phyloP scores from a whole-genome alignment of 345 rosid species.

The Gossypium anomalum region DNA sequence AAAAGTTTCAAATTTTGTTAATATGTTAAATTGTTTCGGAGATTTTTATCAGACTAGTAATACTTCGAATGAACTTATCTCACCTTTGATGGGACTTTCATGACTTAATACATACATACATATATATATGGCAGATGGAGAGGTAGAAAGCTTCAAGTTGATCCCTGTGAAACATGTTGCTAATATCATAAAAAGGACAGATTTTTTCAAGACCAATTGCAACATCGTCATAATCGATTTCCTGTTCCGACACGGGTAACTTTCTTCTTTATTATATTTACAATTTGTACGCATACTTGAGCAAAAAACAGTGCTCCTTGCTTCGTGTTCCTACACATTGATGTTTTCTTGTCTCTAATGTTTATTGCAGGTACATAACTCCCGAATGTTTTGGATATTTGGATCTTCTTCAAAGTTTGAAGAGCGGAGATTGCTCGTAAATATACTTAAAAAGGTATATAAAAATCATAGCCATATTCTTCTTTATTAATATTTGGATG shows the following conservation, averaged over 20 bases:
- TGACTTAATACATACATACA: not conserved
- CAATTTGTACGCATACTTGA: not conserved
- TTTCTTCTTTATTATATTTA: constrained; percentile 11
- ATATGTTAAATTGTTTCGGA: not conserved
- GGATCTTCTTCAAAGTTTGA: constrained; percentile 45
- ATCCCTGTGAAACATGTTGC: constrained; percentile 59
- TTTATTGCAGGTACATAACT: constrained; percentile 46
- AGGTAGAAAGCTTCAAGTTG: constrained; percentile 84
- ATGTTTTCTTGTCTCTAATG: not conserved
- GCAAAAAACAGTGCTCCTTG: not conserved
- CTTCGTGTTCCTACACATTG: not conserved
- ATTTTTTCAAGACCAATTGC: constrained; percentile 80
- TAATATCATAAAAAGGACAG: constrained; percentile 56
- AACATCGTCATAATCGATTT: constrained; percentile 78
- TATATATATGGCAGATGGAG: constrained; percentile 63
- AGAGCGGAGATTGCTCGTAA: constrained; percentile 8
- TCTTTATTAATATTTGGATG: too few species aligned
- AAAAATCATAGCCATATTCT: not conserved
- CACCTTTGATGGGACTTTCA: not conserved
- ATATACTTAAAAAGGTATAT: constrained; percentile 9
- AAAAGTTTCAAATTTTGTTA: not conserved
- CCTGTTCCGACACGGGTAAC: constrained; percentile 86
- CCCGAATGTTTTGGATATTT: constrained; percentile 70
- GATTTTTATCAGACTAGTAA: not conserved
- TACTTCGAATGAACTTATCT: not conserved